Base-by-base conservation (phyloP, 768 basidiomycete genomes). In the Phlebiopsis flavidoalba region DNA sequence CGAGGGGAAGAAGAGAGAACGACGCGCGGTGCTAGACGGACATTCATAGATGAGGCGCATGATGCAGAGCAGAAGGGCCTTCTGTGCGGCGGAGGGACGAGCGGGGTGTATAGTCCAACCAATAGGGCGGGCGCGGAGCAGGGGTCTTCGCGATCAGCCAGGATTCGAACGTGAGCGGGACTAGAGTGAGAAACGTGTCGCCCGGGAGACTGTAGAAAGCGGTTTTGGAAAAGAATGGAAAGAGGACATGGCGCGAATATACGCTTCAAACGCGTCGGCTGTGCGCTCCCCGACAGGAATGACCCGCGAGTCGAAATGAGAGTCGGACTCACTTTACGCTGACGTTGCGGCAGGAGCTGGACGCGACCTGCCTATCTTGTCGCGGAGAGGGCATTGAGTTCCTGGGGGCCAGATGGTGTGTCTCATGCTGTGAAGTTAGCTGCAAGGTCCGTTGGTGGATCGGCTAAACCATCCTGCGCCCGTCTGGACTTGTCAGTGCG, bases 311-410 rank as follows among this genome's bases (percentile, higher is more conserved):
- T 60, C 65, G 65, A 69, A 67, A 68, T 69, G 75, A 70, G 72
- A 69, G 67, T 73, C 69, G 63, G 64, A 72, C 62, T 78, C n/a
- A 79, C 74, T 76, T n/a, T n/a, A n/a, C n/a, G n/a, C n/a, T n/a
- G n/a, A 72, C 69, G 3, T 70, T 71, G 71, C 61, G 67, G 72
- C 67, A n/a, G 62, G 61, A 63, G n/a, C 22, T 65, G 65, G 60
- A 68, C 65, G 65, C 60, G 71, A 74, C 71, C 70, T 66, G 70
- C 76, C 79, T 76, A 75, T 75, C 71, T n/a, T 76, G 76, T 76
- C 24, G 53, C 66, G 68, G n/a, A 72, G 77, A 74, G 78, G 70
- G 66, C 69, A 69, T n/a, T n/a, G 66, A 43, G 70, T 43, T 12
- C 65, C 66, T 77, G 77, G 77, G 76, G 79, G 79, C 76, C 58